Conservation (phyloP, 352 stramenopile genomes). For the Blastocystis sp. region DNA sequence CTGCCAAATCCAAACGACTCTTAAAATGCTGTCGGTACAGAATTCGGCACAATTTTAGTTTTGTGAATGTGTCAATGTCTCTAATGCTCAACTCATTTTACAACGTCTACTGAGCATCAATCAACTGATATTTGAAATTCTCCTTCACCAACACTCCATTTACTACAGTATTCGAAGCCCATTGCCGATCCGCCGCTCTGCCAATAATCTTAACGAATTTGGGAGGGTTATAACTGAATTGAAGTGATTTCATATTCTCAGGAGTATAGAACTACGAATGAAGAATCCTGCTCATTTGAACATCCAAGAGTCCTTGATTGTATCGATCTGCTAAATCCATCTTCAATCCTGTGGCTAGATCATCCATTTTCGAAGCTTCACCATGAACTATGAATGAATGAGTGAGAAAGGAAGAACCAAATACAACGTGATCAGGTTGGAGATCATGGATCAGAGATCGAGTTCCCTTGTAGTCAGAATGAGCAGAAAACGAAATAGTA, state of each 20-base stretch:
- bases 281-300: constrained; percentile 72
- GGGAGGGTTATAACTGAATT: constrained; percentile 67
- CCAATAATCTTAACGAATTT: constrained; percentile 25
- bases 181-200: background rate
- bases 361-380: constrained; percentile 72
- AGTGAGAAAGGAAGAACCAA: constrained; percentile 62
- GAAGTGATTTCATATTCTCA: constrained; percentile 72
- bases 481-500: constrained; percentile 92
- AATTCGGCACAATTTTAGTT: constrained; percentile 43
- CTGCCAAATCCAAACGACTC: background rate
- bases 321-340: constrained; percentile 88
- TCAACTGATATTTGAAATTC: constrained; percentile 56
- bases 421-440: constrained; percentile 73
- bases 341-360: constrained; percentile 85
- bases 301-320: constrained; percentile 82
- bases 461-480: constrained; percentile 92
- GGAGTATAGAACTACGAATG: constrained; percentile 70
- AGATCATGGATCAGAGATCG: constrained; percentile 86
- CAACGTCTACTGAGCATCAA: constrained; percentile 50
- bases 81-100: constrained; percentile 73
- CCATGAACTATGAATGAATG: constrained; percentile 46
- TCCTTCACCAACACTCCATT: constrained; percentile 73
- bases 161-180: constrained; percentile 74
- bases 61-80: constrained; percentile 70
- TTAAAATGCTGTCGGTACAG: constrained; percentile 56